Percentiles rank a stretch among this genome's conserved stretches.
These are phyloP conservation scores for Leishmania guyanensis DNA, from an alignment of 208 protist genomes.

Conservation along the genomic window DNA sequence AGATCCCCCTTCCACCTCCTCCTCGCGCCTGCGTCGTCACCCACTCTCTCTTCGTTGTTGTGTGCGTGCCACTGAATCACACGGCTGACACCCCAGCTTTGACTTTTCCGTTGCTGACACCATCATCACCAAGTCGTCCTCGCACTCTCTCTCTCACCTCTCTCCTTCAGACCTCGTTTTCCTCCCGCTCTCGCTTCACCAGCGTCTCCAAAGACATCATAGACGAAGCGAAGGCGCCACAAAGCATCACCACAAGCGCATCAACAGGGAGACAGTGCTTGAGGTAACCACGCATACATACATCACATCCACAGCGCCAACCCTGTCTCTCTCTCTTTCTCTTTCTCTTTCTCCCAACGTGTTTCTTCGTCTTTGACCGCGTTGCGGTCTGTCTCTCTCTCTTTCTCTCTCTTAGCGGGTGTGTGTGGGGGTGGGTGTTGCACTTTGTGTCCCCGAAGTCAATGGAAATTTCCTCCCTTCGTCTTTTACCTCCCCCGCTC, in stretches of 20 bases:
- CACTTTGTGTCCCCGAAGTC: neutral
- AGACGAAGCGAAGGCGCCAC: too few relatives aligned
- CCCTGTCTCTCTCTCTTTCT: neutral
- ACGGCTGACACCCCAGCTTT: too few relatives aligned
- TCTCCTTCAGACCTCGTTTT: neutral
- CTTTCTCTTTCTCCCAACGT: neutral
- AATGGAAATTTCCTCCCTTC: neutral
- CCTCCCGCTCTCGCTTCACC: slow-evolving; percentile 12
- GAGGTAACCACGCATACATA: slow-evolving; percentile 4
- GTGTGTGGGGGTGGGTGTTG: neutral
- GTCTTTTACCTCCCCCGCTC: neutral
- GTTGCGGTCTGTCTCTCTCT: neutral
- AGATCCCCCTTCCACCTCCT: too few relatives aligned
- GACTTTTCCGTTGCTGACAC: neutral
- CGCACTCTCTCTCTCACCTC: neutral
- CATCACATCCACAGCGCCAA: slow-evolving; percentile 2
- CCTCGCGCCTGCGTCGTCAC: too few relatives aligned
- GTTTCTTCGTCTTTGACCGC: too few relatives aligned
- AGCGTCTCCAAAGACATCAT: too few relatives aligned
- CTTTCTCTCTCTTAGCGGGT: neutral
- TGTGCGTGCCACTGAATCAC: too few relatives aligned
- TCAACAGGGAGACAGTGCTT: neutral
- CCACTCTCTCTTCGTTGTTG: too few relatives aligned
- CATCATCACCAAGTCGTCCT: neutral
- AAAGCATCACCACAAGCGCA: too few relatives aligned